These are phyloP conservation scores for Mycena metata DNA, from an alignment of 768 basidiomycete species.

Conservation along the genomic window DNA sequence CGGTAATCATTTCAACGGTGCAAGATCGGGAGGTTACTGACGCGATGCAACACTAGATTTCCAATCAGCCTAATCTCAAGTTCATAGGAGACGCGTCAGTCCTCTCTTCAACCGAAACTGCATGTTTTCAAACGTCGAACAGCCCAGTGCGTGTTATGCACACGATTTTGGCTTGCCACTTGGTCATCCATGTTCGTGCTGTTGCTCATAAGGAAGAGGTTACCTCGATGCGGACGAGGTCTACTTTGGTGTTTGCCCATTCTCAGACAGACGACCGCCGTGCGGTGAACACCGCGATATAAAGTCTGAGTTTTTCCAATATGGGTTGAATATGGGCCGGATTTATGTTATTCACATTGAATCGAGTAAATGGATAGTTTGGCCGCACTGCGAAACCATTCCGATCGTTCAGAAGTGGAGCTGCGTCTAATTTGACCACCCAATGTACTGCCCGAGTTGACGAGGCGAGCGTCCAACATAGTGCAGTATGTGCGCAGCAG, in stretches of 20 bases:
- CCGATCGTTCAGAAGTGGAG: too few relatives aligned
- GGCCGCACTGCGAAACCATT: too few relatives aligned
- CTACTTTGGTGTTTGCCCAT: conserved; percentile 3
- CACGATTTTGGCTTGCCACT: conserved; percentile 25
- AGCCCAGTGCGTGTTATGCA: conserved; percentile 27
- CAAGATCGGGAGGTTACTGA: not conserved
- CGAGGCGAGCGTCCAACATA: too few relatives aligned
- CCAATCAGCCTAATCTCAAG: conserved; percentile 9
- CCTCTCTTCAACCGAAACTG: too few relatives aligned
- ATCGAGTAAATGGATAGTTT: too few relatives aligned
- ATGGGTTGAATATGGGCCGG: too few relatives aligned
- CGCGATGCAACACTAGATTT: not conserved
- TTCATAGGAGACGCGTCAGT: conserved; percentile 11
- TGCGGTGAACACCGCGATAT: not conserved
- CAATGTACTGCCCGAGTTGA: too few relatives aligned
- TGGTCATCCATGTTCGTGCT: conserved; percentile 27
- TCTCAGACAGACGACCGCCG: not conserved
- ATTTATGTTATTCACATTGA: too few relatives aligned
- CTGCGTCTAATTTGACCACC: too few relatives aligned
- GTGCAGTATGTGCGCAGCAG: too few relatives aligned
- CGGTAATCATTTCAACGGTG: not conserved
- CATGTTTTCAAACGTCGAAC: not conserved
- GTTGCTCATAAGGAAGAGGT: conserved; percentile 1
- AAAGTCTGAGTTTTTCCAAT: not conserved
- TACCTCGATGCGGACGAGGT: not conserved